Evolutionary conservation across 306 rosid species (phyloP), one percentile per base, ranked within the genome.

Genomic region (Castanea mollissima): DNA sequence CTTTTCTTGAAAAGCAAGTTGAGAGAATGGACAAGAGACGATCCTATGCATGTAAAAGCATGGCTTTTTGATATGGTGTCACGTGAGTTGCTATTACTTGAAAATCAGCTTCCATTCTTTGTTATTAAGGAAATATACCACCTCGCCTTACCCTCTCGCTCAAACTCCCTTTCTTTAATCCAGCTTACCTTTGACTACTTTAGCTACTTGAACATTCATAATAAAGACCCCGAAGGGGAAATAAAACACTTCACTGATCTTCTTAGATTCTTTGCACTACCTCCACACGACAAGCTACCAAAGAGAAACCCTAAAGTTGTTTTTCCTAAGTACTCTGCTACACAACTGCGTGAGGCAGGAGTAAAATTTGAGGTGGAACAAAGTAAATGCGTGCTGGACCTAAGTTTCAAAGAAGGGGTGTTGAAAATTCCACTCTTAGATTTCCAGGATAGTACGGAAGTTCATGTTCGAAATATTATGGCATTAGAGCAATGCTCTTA

Each of bases 211-310:
- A 86, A 83, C 62, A 60, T 3, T 5, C 19, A 58, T 14, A n/a
- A 79, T 0, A 68, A 72, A 56, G 5, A 0, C 23, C 20, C 3
- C 29, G 2, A 15, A 31, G 11, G 55, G 23, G 46, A 34, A 15
- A 86, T 83, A 23, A 60, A 35, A 0, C 85, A 86, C 75, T 83
- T 86, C 76, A 86, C 86, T 0, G 87, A 86, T 83, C 25, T 86
- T 0, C 29, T 83, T 19, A 83, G 85, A 72, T 25, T 19, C 0
- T 77, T 86, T 25, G 80, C 76, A 49, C 63, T 83, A 49, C 80
- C 62, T 23, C 74, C 84, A 6, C 3, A 0, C 12, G 0, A n/a
- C 27, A 1, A 1, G 3, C 11, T 44, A 0, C 13, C 51, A 44
- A 0, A 9, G 0, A 9, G 13, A 9, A 0, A 0, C 13, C 0